Base-by-base conservation (phyloP, 805 yeast genomes). In the Clavispora phyllophila region DNA sequence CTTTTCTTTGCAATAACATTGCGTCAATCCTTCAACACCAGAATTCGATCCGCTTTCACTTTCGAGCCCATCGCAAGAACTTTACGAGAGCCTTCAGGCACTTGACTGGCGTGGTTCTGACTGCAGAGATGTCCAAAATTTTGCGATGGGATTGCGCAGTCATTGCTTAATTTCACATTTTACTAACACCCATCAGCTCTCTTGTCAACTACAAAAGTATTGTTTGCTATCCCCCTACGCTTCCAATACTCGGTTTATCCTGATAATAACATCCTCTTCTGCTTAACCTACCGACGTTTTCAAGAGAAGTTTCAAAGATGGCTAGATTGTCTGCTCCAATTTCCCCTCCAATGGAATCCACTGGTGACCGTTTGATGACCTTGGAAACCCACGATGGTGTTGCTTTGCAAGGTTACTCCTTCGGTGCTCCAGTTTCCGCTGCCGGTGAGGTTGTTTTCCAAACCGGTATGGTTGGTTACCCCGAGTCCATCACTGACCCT, bases 391-490 rank as follows among this genome's bases (percentile, higher is more conserved):
- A 85, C 56, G 89, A 87, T 64, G 96, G 96, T 54, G 66, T 81
- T 50, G 79, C 82, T 45, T 76, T 91, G 56, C 93, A 88, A 69
- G 99, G 99, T 70, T 88, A 85, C 72, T 91, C 98, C 17, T 93
- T 93, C 59, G 99, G 99, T 75, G 96, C 98, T 43, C 83, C 83
- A 49, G 79, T 75, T 47, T 65, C 96, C 20, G 80, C 82, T 44
- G 95, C 98, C 44, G 99, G 99, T 77, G 99, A 93, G 72, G 80
- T 95, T 57, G 99, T 93, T 47, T 93, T 93, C 81, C 98, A 95
- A 70, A 93, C 99, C 50, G 98, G 99, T 74, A 90, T 93, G 96
- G 98, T 93, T 55, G 99, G 99, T 49, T 93, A 93, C 66, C 99
- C 98, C 33, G 99, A 93, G 69, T 82, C 97, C 41, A 80, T 93